Base-by-base conservation (phyloP, 306 rosid genomes). In the Vigna mungo region DNA sequence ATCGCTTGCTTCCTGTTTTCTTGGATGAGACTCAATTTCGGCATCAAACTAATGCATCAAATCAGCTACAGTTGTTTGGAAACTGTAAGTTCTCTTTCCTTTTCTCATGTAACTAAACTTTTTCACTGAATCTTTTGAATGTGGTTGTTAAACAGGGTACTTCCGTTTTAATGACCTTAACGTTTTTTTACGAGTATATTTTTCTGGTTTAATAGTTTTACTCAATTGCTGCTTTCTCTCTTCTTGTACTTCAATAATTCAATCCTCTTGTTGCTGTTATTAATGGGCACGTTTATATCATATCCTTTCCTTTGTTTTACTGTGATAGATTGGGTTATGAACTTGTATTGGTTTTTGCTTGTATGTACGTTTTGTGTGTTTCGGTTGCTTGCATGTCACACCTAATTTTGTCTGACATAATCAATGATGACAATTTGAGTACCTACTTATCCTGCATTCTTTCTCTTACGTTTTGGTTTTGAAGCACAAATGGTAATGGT, bases 21-120 rank as follows among this genome's bases (percentile, higher is more conserved):
- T 30, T 92, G 32, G 90, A 92, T 5, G 93, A 89, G 74, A 85
- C 78, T 67, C 87, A 79, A 27, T 85, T 81, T 51, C 89, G 78
- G 37, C 90, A 86, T 85, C 96, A 83, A 78, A 76, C 86, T 48
- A 85, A 86, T 84, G 84, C 82, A 13, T 85, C 97, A 75, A 90
- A 86, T 84, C 96, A 92, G 71, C 85, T 94, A 70, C 97, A 90
- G 87, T 68, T 94, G 84, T 89, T 90, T 84, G 90, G 90, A 78
- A 94, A 84, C 54, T 75, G 98, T 94, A 82, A 90, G 93, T 76
- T 79, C 78, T 59, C 43, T 32, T 39, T 64, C 73, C 34, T 65
- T 84, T 75, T 54, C n/a, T 75, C 56, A 43, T 3, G 18, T 32
- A 25, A 46, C 46, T 12, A 61, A 62, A 56, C 25, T 47, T 47